These are phyloP conservation scores for Solanum microdontum DNA, from an alignment of 257 asterid genomes.

Conservation along the genomic window DNA sequence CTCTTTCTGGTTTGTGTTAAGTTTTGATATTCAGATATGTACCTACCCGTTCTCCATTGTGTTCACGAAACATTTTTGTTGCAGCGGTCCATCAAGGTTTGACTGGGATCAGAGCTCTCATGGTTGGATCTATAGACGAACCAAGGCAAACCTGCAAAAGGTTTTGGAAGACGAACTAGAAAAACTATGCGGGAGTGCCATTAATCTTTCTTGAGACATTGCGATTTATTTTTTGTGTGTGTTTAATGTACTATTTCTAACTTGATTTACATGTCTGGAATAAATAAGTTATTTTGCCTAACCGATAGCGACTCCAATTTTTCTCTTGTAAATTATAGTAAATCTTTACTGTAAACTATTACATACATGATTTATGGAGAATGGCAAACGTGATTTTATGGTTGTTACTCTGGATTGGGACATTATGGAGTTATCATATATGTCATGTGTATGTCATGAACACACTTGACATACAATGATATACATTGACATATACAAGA, in stretches of 20 bases:
- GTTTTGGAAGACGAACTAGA: slow-evolving; percentile 60
- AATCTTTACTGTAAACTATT: not conserved
- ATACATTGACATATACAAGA: not conserved
- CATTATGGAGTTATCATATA: not conserved
- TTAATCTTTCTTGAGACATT: slow-evolving; percentile 25
- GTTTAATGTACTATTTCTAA: not conserved
- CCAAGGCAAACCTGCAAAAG: slow-evolving; percentile 29
- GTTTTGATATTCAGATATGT: not conserved
- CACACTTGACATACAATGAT: not conserved
- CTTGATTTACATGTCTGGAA: not conserved
- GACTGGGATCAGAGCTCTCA: slow-evolving; percentile 66
- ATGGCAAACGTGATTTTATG: not conserved
- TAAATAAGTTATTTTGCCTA: not conserved
- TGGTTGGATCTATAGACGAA: slow-evolving; percentile 73
- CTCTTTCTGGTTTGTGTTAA: not conserved
- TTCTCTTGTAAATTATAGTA: not conserved
- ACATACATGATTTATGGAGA: not conserved
- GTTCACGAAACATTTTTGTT: slow-evolving; percentile 1
- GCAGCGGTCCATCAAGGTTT: slow-evolving; percentile 88
- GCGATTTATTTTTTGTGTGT: not conserved
- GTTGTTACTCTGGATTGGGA: not conserved
- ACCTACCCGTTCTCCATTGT: not conserved
- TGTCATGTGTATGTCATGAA: not conserved
- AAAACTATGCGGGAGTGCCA: slow-evolving; percentile 50
- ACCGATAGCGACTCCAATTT: not conserved